These are phyloP conservation scores for Tetracladium marchalianum DNA, from an alignment of 495 filamentous ascomycete species.

Conservation along the genomic window DNA sequence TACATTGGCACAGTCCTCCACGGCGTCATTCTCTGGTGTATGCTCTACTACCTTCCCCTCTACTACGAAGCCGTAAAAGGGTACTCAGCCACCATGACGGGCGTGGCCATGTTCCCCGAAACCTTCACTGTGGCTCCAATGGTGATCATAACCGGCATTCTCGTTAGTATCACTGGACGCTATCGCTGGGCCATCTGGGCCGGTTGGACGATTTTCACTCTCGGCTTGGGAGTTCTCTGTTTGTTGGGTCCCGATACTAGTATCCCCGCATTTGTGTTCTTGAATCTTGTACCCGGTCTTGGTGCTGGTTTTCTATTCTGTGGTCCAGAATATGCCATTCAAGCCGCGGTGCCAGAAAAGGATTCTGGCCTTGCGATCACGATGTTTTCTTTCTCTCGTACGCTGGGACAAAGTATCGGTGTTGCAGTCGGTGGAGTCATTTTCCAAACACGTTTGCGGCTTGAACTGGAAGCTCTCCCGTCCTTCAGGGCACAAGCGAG, in stretches of 20 bases:
- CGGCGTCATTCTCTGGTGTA: slow-evolving; percentile 31
- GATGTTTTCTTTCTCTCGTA: slow-evolving; percentile 48
- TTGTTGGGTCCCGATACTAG: slow-evolving; percentile 37
- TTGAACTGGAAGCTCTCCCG: slow-evolving; percentile 31
- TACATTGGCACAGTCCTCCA: slow-evolving; percentile 39
- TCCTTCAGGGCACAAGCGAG: slow-evolving; percentile 32
- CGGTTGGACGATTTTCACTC: slow-evolving; percentile 40
- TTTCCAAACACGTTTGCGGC: slow-evolving; percentile 48
- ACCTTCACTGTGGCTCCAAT: slow-evolving; percentile 38
- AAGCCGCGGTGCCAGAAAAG: slow-evolving; percentile 28
- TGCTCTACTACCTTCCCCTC: slow-evolving; percentile 56
- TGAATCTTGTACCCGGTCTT: slow-evolving; percentile 39
- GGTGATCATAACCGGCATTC: slow-evolving; percentile 34
- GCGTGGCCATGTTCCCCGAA: slow-evolving; percentile 51
- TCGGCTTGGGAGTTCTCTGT: slow-evolving; percentile 40
- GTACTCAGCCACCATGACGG: slow-evolving; percentile 42
- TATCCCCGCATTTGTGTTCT: slow-evolving; percentile 38
- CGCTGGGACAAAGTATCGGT: slow-evolving; percentile 41
- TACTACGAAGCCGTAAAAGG: slow-evolving; percentile 58
- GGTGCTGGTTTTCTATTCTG: slow-evolving; percentile 45
- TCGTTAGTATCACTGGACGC: slow-evolving; percentile 33
- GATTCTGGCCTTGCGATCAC: slow-evolving; percentile 45
- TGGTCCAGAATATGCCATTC: slow-evolving; percentile 35
- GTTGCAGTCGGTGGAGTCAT: slow-evolving; percentile 42
- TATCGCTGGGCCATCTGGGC: slow-evolving; percentile 40